Conservation (phyloP, 257 asterid species). For the Gentiana straminea region DNA sequence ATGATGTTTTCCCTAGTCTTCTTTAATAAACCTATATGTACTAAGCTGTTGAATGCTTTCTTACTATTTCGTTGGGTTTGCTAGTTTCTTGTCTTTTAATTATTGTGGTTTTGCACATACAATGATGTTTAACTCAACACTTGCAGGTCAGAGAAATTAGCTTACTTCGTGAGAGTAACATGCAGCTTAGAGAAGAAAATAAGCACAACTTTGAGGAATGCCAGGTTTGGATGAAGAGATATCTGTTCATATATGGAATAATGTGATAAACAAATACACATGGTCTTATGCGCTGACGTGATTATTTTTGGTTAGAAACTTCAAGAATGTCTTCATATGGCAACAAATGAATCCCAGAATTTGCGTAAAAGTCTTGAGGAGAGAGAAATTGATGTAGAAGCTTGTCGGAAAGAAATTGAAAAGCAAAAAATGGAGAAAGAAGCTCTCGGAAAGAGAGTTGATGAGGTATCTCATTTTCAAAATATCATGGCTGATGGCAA, state of each 20-base stretch:
- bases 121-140: not conserved
- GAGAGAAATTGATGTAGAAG: constrained; percentile 50
- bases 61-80: not conserved
- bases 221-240: constrained; percentile 20
- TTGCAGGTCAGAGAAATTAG: constrained; percentile 61
- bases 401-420: constrained; percentile 47
- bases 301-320: constrained; percentile 31
- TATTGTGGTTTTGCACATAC: not conserved
- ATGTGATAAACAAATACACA: not conserved
- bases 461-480: constrained; percentile 24
- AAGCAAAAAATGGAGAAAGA: constrained; percentile 38
- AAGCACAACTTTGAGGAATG: constrained; percentile 81
- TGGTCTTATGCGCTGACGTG: not conserved
- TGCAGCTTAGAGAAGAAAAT: constrained; percentile 91
- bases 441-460: constrained; percentile 47
- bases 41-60: not conserved
- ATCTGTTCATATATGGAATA: not conserved
- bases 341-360: constrained; percentile 47
- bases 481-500: not conserved
- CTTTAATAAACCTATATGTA: not conserved
- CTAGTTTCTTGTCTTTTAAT: not conserved
- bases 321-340: constrained; percentile 52
- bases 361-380: constrained; percentile 43
- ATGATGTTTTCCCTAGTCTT: not conserved
- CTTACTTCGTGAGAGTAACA: constrained; percentile 89